Evolutionary conservation across 2,329 filamentous ascomycete species (phyloP).

Genomic region (Pseudocercospora fijiensis): DNA sequence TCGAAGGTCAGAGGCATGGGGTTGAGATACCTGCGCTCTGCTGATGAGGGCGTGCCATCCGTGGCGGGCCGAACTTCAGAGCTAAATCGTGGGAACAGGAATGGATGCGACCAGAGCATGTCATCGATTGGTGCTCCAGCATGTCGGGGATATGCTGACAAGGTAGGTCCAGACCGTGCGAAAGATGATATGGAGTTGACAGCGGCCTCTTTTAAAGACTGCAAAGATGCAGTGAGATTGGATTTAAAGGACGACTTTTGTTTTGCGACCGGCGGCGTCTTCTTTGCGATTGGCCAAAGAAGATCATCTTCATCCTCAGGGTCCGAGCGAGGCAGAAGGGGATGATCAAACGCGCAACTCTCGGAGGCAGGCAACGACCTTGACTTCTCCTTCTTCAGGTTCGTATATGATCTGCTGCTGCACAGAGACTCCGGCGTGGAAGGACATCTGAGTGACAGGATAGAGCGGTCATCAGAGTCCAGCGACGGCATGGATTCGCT

Average conservation of each 20-base stretch:
- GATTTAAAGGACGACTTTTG: conserved; percentile 58
- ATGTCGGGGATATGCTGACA: conserved; percentile 12
- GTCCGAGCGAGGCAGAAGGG: conserved; percentile 48
- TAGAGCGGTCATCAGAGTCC: conserved; percentile 49
- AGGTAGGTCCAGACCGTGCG: conserved; percentile 37
- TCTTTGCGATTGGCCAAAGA: conserved; percentile 29
- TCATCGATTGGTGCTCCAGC: conserved; percentile 46
- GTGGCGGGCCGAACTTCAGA: conserved; percentile 61
- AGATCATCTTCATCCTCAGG: conserved; percentile 37
- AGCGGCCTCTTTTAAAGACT: conserved; percentile 61
- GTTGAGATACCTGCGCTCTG: conserved; percentile 61
- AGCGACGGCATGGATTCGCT: conserved; percentile 59
- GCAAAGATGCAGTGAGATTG: conserved; percentile 62
- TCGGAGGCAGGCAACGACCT: conserved; percentile 52
- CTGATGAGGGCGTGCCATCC: conserved; percentile 54
- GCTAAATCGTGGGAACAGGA: conserved; percentile 57
- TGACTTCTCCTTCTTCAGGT: conserved; percentile 48
- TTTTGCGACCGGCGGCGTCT: conserved; percentile 42
- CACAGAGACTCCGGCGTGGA: conserved; percentile 44
- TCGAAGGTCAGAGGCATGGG: conserved; percentile 48
- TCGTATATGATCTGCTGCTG: conserved; percentile 38
- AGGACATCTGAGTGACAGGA: conserved; percentile 46
- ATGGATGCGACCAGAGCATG: conserved; percentile 59
- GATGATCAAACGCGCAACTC: conserved; percentile 58
- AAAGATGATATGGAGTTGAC: conserved; percentile 60